Evolutionary conservation across 2,329 filamentous ascomycete species (phyloP), one percentile per base, ranked within the genome.

Genomic region (Alternaria atra): DNA sequence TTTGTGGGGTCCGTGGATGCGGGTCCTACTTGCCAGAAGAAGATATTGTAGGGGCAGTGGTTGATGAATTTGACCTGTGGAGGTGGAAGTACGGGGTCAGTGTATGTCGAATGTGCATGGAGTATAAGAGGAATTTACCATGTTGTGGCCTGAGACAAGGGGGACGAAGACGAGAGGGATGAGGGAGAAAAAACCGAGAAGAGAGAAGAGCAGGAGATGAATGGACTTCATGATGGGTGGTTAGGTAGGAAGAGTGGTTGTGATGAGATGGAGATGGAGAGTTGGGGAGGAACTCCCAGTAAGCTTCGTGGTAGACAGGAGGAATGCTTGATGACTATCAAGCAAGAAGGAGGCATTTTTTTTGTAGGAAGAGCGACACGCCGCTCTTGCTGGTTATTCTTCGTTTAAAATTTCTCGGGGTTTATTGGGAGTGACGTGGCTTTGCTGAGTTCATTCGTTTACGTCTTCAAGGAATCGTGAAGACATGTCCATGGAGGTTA

Each of bases 11-110:
- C 20, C 2, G 20, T 20, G 20, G 20, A 20, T 2, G 20, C 9
- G 6, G 64, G 67, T 2, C 58, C 55, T n/a, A 73, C 66, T 5
- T 52, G 27, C 69, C 71, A 75, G 46, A 64, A 66, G 55, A 60
- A 73, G 39, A 70, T 20, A 32, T 57, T 27, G 56, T 72, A 71
- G 12, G 64, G 57, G 47, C 72, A 74, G 58, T 70, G 48, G 52
- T 75, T 75, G 42, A 62, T 47, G 52, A 71, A 64, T 9, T 63
- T 66, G 35, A 73, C 30, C 30, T 32, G 30, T 9, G 30, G 30
- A 20, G 20, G 20, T 20, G 20, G 20, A 20, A 2, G 20, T 20
- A 20, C 20, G 20, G 20, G 20, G 20, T 20, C 20, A 20, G 20
- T 27, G 42, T 27, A 44, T 44, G 17, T 42, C 20, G 2, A 20